Evolutionary conservation across 306 rosid genomes (phyloP).

Genomic region (Glycyrrhiza uralensis): DNA sequence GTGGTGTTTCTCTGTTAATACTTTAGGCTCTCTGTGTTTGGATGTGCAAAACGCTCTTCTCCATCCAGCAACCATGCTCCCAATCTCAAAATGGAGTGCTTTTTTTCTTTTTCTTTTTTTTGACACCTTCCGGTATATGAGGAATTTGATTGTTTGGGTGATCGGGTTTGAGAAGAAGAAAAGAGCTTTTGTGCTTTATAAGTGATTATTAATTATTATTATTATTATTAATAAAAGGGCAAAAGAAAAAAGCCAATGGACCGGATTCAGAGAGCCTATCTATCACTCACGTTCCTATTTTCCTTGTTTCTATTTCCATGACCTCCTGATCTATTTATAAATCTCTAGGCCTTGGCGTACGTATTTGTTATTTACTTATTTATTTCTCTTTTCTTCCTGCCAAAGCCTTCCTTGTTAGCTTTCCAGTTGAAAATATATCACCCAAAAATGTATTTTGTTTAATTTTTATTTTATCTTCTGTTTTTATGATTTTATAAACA

Average conservation of each 20-base stretch:
- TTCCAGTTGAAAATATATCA: slow-evolving; percentile 20
- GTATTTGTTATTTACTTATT: slow-evolving; percentile 14
- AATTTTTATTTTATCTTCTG: no score
- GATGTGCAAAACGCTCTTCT: slow-evolving; percentile 74
- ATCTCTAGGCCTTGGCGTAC: slow-evolving; percentile 29
- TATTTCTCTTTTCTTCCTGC: slow-evolving; percentile 9
- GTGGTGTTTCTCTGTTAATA: slow-evolving; percentile 18
- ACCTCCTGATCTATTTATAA: no score
- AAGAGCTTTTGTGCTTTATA: not conserved
- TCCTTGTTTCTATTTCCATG: slow-evolving; percentile 22
- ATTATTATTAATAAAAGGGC: not conserved
- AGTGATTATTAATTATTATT: no score
- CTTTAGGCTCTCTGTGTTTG: slow-evolving; percentile 28
- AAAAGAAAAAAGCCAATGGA: not conserved
- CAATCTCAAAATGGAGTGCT: not conserved
- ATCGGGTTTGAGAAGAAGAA: not conserved
- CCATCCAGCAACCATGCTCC: slow-evolving; percentile 84
- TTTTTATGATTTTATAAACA: no score
- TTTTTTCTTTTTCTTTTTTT: not conserved
- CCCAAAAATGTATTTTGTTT: not conserved
- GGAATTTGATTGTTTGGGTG: not conserved
- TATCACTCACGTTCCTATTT: slow-evolving; percentile 3
- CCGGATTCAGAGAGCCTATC: slow-evolving; percentile 22
- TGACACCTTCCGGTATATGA: not conserved
- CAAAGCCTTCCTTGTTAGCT: slow-evolving; percentile 28